Base-by-base conservation (phyloP, 2,329 filamentous ascomycete species). In the Cladosporium sp. region DNA sequence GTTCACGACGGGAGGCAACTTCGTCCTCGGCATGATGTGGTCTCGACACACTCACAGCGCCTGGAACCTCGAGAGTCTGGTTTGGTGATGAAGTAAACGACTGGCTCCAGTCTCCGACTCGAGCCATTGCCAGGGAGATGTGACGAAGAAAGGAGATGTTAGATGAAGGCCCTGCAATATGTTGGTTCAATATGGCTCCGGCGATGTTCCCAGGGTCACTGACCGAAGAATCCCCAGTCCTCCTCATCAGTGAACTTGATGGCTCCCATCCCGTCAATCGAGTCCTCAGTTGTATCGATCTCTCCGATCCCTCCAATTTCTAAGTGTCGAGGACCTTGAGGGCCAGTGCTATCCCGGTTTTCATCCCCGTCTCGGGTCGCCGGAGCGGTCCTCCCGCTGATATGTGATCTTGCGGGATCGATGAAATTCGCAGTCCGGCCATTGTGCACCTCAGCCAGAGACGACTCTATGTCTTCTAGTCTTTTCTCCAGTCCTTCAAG, bases 221-320 rank as follows among this genome's bases (percentile, higher is more conserved):
- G 18, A 28, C 41, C 41, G 18, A 43, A 43, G 19, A 43, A 43
- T 43, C 18, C 41, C 41, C 18, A 28, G 18, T 43, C 41, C 18
- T 43, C 41, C 18, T 43, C 41, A 43, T 43, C 41, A 43, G 41
- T 43, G 41, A 43, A 43, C 41, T 43, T 28, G 18, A 43, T 43
- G 16, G 41, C 41, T 28, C 41, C 41, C 41, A 43, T 43, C 18
- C 41, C 41, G 19, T 43, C 41, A 28, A 28, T 43, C 19, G 41
- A 10, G 19, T 43, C 41, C 13, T 43, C 41, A 11, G 41, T 13
- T 43, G 18, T 28, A 28, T 43, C 41, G 11, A 43, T 43, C 18
- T 43, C 16, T 19, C 41, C 41, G n/a, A n/a, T 43, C 22, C 41
- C 19, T 28, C 13, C 18, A 11, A 6, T 28, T 19, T 28, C 19